These are phyloP conservation scores for Xylaria curta DNA, from an alignment of 495 filamentous ascomycete species.

Conservation along the genomic window DNA sequence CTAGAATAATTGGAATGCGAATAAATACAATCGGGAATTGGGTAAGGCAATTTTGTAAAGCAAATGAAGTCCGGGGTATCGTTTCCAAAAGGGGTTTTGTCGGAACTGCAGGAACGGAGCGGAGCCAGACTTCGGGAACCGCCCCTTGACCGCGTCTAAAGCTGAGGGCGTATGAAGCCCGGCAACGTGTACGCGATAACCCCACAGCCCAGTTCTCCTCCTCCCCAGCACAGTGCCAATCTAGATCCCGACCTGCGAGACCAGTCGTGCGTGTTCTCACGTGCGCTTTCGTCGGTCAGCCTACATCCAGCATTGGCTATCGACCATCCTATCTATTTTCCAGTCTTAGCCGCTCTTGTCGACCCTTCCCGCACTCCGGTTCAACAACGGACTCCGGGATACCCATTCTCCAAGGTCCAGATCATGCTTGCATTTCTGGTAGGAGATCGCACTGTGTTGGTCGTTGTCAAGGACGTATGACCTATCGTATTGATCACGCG, in stretches of 20 bases:
- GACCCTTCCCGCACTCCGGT: neutral
- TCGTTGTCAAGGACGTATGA: neutral
- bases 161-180: neutral
- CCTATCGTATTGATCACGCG: neutral
- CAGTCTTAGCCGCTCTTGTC: neutral
- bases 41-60: neutral
- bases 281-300: neutral
- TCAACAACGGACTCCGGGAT: neutral
- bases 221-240: neutral
- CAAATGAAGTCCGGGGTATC: neutral
- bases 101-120: neutral
- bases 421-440: neutral
- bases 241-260: neutral
- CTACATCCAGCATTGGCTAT: neutral
- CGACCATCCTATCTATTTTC: neutral
- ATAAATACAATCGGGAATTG: neutral
- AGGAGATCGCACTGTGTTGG: neutral
- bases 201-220: neutral
- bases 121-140: neutral
- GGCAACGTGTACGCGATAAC: conserved; percentile 7
- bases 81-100: neutral
- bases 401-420: neutral
- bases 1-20: neutral
- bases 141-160: neutral
- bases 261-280: neutral